These are phyloP conservation scores for Fraxinus sp. DNA, from an alignment of 305 asterid species.

Conservation along the genomic window DNA sequence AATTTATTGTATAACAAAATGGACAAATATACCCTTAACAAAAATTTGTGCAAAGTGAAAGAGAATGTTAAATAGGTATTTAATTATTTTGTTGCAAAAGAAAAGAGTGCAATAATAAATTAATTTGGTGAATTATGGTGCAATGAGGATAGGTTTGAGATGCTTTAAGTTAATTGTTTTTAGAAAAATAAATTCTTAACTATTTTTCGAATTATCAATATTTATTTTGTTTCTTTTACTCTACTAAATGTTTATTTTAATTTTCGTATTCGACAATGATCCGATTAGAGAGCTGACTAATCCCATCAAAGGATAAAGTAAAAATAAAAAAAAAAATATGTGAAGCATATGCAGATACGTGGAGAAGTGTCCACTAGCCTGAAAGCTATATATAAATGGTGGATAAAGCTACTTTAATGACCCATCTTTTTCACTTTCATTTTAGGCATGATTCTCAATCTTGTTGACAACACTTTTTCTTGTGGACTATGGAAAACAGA, in stretches of 20 bases:
- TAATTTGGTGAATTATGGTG: too few relatives aligned
- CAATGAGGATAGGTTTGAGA: too few relatives aligned
- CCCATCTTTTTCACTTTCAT: constrained; percentile 37
- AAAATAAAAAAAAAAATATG: not conserved
- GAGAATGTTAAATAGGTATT: too few relatives aligned
- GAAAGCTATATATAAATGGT: not conserved
- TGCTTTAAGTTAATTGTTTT: not conserved
- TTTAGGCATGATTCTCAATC: constrained; percentile 24
- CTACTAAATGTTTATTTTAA: not conserved
- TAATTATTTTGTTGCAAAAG: too few relatives aligned
- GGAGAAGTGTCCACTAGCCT: not conserved
- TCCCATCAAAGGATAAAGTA: not conserved
- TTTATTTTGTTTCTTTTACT: too few relatives aligned
- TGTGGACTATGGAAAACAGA: not conserved
- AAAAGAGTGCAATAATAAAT: too few relatives aligned
- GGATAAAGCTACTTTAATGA: constrained; percentile 32
- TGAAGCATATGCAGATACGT: not conserved
- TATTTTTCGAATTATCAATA: not conserved
- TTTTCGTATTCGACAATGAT: not conserved
- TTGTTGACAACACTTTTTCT: constrained; percentile 18
- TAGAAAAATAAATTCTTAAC: too few relatives aligned
- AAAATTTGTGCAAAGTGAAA: too few relatives aligned
- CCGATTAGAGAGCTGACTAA: not conserved
- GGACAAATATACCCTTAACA: too few relatives aligned
- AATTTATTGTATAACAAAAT: too few relatives aligned